Conservation (phyloP, 306 rosid species). For the Lathyrus aphaca region DNA sequence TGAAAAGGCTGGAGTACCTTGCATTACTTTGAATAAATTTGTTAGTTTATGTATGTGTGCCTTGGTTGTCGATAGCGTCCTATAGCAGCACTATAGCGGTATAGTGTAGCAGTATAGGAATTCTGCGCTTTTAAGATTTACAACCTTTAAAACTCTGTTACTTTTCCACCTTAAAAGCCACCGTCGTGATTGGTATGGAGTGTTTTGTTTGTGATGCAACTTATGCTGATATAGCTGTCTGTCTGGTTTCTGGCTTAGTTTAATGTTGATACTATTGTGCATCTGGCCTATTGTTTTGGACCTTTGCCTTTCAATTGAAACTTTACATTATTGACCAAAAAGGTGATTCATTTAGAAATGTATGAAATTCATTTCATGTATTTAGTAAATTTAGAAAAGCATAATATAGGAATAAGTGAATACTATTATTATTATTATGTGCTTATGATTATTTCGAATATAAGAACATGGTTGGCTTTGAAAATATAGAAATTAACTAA, state of each 20-base stretch:
- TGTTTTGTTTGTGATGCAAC: neutral
- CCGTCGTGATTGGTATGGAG: neutral
- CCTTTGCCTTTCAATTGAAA: neutral
- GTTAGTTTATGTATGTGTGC: too few species aligned
- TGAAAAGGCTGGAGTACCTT: too few species aligned
- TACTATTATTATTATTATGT: neutral
- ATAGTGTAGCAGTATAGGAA: too few species aligned
- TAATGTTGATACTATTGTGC: neutral
- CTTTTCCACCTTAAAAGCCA: too few species aligned
- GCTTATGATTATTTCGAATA: neutral
- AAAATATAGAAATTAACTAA: too few species aligned
- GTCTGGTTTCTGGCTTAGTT: neutral
- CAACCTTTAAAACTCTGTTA: too few species aligned
- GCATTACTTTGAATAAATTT: too few species aligned
- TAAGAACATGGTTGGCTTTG: neutral
- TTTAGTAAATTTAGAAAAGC: neutral
- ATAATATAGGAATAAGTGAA: too few species aligned
- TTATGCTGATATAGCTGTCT: neutral
- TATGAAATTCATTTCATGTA: neutral
- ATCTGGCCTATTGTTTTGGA: neutral
- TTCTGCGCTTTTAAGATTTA: too few species aligned
- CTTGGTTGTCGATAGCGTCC: too few species aligned
- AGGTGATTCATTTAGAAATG: neutral
- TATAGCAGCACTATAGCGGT: too few species aligned
- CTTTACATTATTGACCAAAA: neutral